These are phyloP conservation scores for Exophiala oligosperma DNA, from an alignment of 2,329 filamentous ascomycete genomes.

Conservation along the genomic window DNA sequence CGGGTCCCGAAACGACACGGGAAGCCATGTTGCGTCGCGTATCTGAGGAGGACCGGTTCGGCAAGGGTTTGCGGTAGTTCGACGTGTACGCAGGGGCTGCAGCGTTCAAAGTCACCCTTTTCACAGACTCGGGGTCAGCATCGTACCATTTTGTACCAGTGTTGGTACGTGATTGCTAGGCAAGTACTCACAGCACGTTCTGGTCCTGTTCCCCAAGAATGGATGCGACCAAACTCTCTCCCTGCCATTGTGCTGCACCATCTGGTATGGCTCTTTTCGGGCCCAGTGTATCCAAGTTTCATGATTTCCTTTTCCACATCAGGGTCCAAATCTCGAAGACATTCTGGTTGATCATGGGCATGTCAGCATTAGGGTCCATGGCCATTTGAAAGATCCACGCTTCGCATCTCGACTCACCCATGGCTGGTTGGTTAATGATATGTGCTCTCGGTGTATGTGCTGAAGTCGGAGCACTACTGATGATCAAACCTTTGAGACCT, in stretches of 20 bases:
- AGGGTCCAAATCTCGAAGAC: not conserved
- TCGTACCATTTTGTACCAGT: not conserved
- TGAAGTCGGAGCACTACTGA: conserved; percentile 13
- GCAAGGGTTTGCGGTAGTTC: conserved; percentile 46
- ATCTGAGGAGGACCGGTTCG: conserved; percentile 43
- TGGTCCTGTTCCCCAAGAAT: conserved; percentile 44
- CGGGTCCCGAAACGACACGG: conserved; percentile 40
- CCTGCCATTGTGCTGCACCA: not conserved
- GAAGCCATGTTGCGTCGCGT: conserved; percentile 39
- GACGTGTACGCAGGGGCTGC: conserved; percentile 41
- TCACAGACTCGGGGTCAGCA: not conserved
- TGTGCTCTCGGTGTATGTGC: conserved; percentile 20
- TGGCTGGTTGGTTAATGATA: conserved; percentile 21
- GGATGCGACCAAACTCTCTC: conserved; percentile 41
- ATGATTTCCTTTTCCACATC: not conserved
- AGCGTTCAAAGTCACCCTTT: conserved; percentile 40
- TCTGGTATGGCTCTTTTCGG: not conserved
- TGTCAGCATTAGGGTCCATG: not conserved
- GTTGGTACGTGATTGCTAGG: not conserved
- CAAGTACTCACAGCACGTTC: conserved; percentile 35
- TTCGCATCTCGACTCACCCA: not conserved
- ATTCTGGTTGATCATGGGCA: not conserved
- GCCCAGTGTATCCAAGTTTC: not conserved
- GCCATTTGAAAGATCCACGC: no score
- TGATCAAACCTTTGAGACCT: conserved; percentile 21